phyloP scores from a whole-genome alignment of 148 eudicot genomes.

The Silene conica region DNA sequence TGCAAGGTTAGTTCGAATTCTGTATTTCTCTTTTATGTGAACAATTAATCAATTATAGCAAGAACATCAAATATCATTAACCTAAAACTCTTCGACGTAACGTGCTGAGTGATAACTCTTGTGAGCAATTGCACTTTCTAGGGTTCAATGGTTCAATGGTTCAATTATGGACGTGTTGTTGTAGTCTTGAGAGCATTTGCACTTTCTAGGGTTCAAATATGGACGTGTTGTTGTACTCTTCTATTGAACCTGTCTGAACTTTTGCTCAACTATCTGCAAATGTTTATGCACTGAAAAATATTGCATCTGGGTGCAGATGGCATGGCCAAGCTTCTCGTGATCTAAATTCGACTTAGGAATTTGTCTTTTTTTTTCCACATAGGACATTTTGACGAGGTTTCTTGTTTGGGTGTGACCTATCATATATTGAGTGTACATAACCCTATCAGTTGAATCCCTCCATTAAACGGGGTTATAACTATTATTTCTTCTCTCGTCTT shows the following conservation, averaged over 20 bases:
- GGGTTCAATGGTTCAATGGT: too few relatives aligned
- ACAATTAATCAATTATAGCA: background rate
- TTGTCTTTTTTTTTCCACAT: constrained; percentile 18
- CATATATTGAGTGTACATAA: constrained; percentile 49
- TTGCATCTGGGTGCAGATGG: constrained; percentile 61
- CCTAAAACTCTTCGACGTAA: background rate
- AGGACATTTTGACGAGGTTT: constrained; percentile 24
- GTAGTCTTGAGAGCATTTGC: too few relatives aligned
- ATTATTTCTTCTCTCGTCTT: background rate
- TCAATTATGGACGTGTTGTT: background rate
- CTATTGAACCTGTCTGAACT: background rate
- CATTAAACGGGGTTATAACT: background rate
- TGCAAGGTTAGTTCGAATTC: constrained; percentile 54
- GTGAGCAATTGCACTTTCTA: background rate
- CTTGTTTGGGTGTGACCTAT: constrained; percentile 18
- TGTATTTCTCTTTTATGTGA: background rate
- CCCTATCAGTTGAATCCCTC: constrained; percentile 7
- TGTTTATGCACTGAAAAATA: background rate
- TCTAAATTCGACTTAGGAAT: constrained; percentile 37
- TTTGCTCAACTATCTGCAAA: background rate
- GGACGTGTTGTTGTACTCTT: background rate
- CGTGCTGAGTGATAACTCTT: background rate
- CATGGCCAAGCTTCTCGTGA: constrained; percentile 87
- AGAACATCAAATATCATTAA: background rate
- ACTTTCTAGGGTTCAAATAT: background rate